Evolutionary conservation across 306 rosid genomes (phyloP), one percentile per base, ranked within the genome.

Genomic region (Dryas octopetala): DNA sequence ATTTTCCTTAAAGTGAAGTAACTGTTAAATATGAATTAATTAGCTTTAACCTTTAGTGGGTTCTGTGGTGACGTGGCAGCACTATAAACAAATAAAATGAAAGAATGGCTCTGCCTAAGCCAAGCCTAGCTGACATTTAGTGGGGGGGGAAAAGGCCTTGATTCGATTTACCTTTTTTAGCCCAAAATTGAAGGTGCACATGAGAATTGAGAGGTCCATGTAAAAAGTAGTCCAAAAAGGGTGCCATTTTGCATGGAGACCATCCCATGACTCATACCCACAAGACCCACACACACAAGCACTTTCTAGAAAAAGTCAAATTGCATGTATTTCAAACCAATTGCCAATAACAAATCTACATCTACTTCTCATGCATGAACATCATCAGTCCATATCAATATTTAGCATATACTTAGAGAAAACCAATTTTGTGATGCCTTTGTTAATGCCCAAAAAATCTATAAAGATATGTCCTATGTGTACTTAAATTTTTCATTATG

Each of bases 141-240:
- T 23, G 68, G 10, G 62, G 70, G 74, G 47, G 45, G 52, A 12
- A 83, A 86, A 62, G 51, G 74, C 44, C 82, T 23, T 70, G 89
- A 64, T 74, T 85, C 85, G 58, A 32, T 64, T 51, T 74, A 45
- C 55, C 60, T 76, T 78, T 78, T 87, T 44, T 14, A 52, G 79
- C 62, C 46, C 26, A 79, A 82, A 78, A 71, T 74, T 53, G 32
- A 57, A 68, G 40, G 78, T 70, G 74, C 51, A 72, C 89, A 88
- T 76, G 91, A 82, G 87, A 82, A 87, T 87, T 77, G 91, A 72
- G 88, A 84, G 96, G 92, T 62, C 80, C 81, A 79, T 74, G 88
- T 86, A 86, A 67, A 88, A 92, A 83, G 88, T 69, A 43, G 43
- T 66, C 76, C 26, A 73, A 61, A 60, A 86, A 84, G 82, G 52